Evolutionary conservation across 139 green algal genomes (phyloP).

Genomic region (Edaphochlamys debaryana): DNA sequence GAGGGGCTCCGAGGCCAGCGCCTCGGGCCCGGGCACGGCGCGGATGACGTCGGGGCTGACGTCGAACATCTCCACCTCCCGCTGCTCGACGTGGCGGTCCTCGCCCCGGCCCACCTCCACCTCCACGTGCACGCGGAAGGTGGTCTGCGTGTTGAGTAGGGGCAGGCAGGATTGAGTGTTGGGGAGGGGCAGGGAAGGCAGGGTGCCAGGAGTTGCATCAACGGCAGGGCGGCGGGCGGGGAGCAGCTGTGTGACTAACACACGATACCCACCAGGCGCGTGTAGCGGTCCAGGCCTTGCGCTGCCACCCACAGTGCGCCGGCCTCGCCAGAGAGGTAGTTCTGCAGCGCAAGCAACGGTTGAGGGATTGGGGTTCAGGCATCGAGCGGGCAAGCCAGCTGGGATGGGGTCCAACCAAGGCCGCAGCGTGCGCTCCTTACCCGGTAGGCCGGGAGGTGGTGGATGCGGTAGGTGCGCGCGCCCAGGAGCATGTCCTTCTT

Average conservation of each 20-base stretch:
- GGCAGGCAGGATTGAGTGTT: background rate
- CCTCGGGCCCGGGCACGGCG: background rate
- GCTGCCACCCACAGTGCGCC: slow-evolving; percentile 10
- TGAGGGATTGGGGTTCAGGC: too few species aligned
- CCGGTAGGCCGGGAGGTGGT: slow-evolving; percentile 40
- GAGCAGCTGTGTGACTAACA: too few species aligned
- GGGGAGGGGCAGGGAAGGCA: background rate
- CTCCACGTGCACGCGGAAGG: slow-evolving; percentile 21
- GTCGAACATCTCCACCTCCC: slow-evolving; percentile 15
- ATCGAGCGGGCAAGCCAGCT: too few species aligned
- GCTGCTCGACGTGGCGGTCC: background rate
- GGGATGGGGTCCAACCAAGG: too few species aligned
- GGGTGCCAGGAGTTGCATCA: too few species aligned
- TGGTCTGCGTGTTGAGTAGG: slow-evolving; percentile 2
- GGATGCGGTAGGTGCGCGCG: slow-evolving; percentile 48
- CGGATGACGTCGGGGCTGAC: background rate
- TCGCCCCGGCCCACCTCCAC: slow-evolving; percentile 3
- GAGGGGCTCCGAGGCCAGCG: background rate
- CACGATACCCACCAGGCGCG: slow-evolving; percentile 27
- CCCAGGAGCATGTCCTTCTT: slow-evolving; percentile 17
- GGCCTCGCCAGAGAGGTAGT: slow-evolving; percentile 11
- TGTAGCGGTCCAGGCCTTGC: slow-evolving; percentile 19
- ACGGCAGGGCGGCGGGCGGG: too few species aligned
- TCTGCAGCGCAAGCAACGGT: background rate
- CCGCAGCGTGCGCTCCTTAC: background rate